Conservation (phyloP, 495 filamentous ascomycete species). For the Penicillium daleae region DNA sequence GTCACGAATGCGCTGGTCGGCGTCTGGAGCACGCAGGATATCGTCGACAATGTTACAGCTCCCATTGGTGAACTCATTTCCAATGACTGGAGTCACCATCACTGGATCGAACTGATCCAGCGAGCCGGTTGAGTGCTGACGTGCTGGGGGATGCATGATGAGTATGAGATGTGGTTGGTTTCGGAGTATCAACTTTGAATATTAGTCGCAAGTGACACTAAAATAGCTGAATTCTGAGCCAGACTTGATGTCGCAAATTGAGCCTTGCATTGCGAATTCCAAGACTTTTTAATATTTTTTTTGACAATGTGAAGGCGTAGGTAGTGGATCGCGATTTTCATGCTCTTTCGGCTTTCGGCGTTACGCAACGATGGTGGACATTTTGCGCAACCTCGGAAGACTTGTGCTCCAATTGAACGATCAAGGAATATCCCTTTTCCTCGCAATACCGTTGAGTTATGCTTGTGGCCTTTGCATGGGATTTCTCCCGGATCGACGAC, state of each 20-base stretch:
- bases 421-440: not conserved
- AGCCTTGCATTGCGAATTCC: not conserved
- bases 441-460: not conserved
- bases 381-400: no score
- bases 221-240: not conserved
- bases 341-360: constrained; percentile 14
- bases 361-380: not conserved
- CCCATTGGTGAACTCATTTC: constrained; percentile 53
- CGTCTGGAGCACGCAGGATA: constrained; percentile 54
- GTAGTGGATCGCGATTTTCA: no score
- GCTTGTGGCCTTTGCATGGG: no score
- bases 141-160: constrained; percentile 12
- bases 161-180: not conserved
- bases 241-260: not conserved
- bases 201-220: not conserved
- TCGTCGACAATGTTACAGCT: constrained; percentile 55
- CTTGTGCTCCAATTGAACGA: no score
- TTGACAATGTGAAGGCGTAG: not conserved
- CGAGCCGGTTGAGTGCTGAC: constrained; percentile 38
- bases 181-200: not conserved
- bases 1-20: constrained; percentile 60
- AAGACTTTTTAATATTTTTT: not conserved
- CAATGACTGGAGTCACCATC: constrained; percentile 48
- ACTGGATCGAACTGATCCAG: constrained; percentile 33
- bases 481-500: no score